Evolutionary conservation across 2,329 filamentous ascomycete species (phyloP), one percentile per base, ranked within the genome.

Genomic region (Bipolaris zeicola): DNA sequence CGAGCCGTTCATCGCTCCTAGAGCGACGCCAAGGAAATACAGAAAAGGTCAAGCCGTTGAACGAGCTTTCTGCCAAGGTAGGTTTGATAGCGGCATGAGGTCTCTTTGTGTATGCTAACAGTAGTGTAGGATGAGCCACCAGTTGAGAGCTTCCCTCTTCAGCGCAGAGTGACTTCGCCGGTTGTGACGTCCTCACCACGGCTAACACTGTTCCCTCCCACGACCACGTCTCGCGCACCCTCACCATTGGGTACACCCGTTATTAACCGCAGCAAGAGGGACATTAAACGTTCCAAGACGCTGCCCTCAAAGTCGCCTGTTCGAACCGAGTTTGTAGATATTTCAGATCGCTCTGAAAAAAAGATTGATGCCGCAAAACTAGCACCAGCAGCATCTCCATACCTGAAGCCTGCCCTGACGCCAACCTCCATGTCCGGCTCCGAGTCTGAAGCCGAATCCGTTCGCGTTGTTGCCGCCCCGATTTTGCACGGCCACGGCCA

Each of bases 141-240:
- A 48, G 60, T 43, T 31, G 45, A 67, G 24, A 56, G 46, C 14
- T 50, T 52, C 2, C 43, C 67, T 20, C 38, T 67, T 6, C 68
- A 66, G 16, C 68, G 71, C 20, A 62, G 74, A 50, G 72, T 66
- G 18, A 76, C 74, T 4, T 76, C 75, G 13, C 74, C 65, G 3
- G 65, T 63, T 33, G 42, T 33, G 6, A 10, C 18, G 3, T 42
- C 39, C 13, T 26, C 20, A n/a, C 39, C 65, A 14, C 59, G 65
- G 36, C 51, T 76, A 6, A 74, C 73, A 0, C 63, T 76, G 11
- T 76, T 76, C 43, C 74, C 74, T 22, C 61, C 68, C 13, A 62
- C 67, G 22, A 62, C 57, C 37, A 48, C 57, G 11, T 55, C 55
- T 28, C 67, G 64, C 58, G 59, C 67, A 37, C 66, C 72, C 16